These are phyloP conservation scores for Pleomassaria siparia DNA, from an alignment of 2,329 filamentous ascomycete genomes.

Conservation along the genomic window DNA sequence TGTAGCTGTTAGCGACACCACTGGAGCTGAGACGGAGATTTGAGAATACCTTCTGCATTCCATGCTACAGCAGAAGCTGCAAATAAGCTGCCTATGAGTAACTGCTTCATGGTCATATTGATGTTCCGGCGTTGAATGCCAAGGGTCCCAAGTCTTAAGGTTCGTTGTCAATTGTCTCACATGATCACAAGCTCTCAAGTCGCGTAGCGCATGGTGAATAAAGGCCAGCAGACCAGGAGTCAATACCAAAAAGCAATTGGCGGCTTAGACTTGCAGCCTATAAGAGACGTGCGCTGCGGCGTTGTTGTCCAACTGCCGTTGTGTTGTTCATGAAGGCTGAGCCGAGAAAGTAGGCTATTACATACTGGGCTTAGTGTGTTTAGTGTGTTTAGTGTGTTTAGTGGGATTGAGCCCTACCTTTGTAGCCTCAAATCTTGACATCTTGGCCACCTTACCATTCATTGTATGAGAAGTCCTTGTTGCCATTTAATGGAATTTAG, in stretches of 20 bases:
- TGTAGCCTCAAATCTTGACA: no score
- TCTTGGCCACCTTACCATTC: no score
- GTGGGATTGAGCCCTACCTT: no score
- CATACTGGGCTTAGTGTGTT: no score
- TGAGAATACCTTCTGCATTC: conserved; percentile 40
- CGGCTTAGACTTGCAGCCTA: background rate
- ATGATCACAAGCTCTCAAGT: background rate
- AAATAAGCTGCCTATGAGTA: conserved; percentile 12
- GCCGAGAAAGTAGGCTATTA: no score
- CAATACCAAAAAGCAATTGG: background rate
- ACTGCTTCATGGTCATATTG: background rate
- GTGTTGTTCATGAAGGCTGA: no score
- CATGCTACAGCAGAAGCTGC: conserved; percentile 24
- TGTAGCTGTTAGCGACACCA: conserved; percentile 7
- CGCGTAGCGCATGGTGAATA: background rate
- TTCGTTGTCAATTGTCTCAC: background rate
- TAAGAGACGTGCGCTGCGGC: no score
- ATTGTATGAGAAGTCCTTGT: no score
- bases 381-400: no score
- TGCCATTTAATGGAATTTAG: no score
- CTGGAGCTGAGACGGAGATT: background rate
- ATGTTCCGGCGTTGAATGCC: background rate
- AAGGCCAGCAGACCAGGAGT: background rate
- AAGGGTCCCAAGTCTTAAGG: background rate
- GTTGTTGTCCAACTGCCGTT: no score